phyloP scores from a whole-genome alignment of 1,284 basidiomycete species.

The Trametes versicolor region DNA sequence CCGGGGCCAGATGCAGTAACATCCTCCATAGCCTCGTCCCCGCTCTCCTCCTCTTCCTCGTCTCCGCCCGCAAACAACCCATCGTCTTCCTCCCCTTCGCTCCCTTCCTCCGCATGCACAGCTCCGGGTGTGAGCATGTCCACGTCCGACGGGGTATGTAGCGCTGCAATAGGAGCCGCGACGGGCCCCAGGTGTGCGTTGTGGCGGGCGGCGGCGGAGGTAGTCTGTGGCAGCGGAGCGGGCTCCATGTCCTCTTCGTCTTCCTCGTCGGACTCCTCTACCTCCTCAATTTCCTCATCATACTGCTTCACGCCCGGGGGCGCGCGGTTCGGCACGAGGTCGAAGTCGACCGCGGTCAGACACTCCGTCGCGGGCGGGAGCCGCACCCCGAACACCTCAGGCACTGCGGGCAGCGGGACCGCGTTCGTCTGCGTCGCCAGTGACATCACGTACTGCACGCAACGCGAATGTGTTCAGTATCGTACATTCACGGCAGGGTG shows the following conservation, averaged over 20 bases:
- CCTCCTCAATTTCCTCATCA: conserved; percentile 83
- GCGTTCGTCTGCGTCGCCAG: conserved; percentile 93
- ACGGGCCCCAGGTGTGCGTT: conserved; percentile 27
- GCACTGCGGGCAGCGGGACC: conserved; percentile 88
- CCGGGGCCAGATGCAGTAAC: conserved; percentile 60
- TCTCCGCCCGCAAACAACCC: conserved; percentile 72
- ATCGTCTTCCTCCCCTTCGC: conserved; percentile 69
- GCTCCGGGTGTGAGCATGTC: conserved; percentile 64
- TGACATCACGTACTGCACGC: conserved; percentile 82
- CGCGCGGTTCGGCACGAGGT: conserved; percentile 89
- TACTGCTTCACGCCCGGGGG: conserved; percentile 77
- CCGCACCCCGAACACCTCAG: conserved; percentile 95
- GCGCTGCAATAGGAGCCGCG: conserved; percentile 61
- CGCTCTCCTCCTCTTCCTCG: conserved; percentile 76
- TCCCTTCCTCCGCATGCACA: conserved; percentile 66
- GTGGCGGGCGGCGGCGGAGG: conserved; percentile 13
- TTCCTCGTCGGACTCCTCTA: conserved; percentile 73
- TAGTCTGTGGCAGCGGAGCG: conserved; percentile 49
- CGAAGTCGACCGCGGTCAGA: conserved; percentile 92
- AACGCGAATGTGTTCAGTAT: neutral
- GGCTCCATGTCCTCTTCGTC: conserved; percentile 75
- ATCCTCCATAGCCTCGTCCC: conserved; percentile 81
- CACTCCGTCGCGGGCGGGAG: conserved; percentile 87
- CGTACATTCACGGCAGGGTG: too few species aligned
- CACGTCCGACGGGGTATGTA: conserved; percentile 71